A percentile compares a stretch with the other conserved stretches of the same genome.
These are phyloP conservation scores for Symbiodinium pilosum DNA, from an alignment of 73 alveolate genomes.

Conservation along the genomic window DNA sequence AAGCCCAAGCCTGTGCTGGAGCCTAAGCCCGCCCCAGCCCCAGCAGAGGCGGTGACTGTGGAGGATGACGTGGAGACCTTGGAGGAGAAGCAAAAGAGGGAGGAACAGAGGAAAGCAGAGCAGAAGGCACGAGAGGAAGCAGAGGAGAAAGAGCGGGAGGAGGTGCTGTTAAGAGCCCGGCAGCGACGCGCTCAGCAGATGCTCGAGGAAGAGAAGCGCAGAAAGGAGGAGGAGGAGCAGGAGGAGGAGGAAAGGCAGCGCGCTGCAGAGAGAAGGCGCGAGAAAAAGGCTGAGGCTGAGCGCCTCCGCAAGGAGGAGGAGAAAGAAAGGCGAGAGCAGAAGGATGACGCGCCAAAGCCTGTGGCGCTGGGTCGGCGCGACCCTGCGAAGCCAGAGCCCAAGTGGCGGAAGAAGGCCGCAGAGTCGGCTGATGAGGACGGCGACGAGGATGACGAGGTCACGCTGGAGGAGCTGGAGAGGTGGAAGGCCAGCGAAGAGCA, in stretches of 20 bases:
- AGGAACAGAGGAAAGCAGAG: slow-evolving; percentile 29
- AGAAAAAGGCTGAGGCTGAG: slow-evolving; percentile 44
- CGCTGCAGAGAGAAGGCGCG: slow-evolving; percentile 40
- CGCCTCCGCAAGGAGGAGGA: slow-evolving; percentile 12
- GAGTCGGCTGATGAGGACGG: slow-evolving; percentile 11
- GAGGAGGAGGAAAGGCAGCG: slow-evolving; percentile 63
- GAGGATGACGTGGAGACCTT: slow-evolving; percentile 41
- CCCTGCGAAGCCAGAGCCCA: background rate
- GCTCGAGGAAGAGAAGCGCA: slow-evolving; percentile 60
- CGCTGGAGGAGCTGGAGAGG: slow-evolving; percentile 67
- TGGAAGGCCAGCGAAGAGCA: slow-evolving; percentile 87
- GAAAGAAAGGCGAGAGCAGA: background rate
- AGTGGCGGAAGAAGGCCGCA: background rate
- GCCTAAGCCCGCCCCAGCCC: slow-evolving; percentile 15
- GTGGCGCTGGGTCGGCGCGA: slow-evolving; percentile 44
- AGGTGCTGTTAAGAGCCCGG: slow-evolving; percentile 64
- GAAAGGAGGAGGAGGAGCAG: slow-evolving; percentile 85
- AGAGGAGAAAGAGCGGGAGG: slow-evolving; percentile 61
- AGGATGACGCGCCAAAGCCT: background rate
- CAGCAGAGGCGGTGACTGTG: slow-evolving; percentile 15
- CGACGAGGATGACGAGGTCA: slow-evolving; percentile 39
- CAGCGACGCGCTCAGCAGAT: slow-evolving; percentile 44
- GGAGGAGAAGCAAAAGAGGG: slow-evolving; percentile 7
- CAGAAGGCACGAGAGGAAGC: slow-evolving; percentile 38
- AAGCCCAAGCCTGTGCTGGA: background rate